Evolutionary conservation across 176 grass and related monocot genomes (phyloP).

Genomic region (Oryza australiensis): DNA sequence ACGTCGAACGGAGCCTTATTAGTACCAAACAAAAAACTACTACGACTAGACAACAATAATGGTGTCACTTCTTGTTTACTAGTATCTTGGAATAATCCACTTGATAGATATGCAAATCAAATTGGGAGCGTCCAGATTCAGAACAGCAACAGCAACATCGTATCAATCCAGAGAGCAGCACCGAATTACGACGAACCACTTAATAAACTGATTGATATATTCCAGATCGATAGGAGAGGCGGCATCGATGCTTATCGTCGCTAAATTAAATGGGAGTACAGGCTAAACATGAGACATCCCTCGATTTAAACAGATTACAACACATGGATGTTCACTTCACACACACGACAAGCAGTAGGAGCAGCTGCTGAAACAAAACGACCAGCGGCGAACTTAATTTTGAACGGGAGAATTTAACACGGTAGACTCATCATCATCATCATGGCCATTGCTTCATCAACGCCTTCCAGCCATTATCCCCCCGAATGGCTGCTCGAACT

Average conservation of each 20-base stretch:
- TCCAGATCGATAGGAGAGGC: neutral
- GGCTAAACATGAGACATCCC: neutral
- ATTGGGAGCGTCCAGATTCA: neutral
- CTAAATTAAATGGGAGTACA: constrained; percentile 26
- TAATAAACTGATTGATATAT: neutral
- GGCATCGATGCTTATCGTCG: neutral
- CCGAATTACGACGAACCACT: neutral
- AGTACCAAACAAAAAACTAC: too few species aligned
- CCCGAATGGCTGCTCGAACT: neutral
- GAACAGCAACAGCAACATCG: neutral
- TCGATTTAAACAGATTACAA: constrained; percentile 1
- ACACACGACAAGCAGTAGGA: constrained; percentile 16
- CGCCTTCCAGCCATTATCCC: neutral
- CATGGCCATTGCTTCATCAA: constrained; percentile 24
- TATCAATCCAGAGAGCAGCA: neutral
- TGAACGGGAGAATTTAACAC: neutral
- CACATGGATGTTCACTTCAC: neutral
- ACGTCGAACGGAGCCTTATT: too few species aligned
- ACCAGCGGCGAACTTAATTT: constrained; percentile 13
- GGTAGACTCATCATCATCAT: neutral
- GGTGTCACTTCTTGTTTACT: neutral
- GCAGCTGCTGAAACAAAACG: constrained; percentile 40
- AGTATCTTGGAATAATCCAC: neutral
- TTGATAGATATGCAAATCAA: neutral
- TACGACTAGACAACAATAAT: neutral